Evolutionary conservation across 495 filamentous ascomycete genomes (phyloP).

Genomic region (Cairneyella variabilis): DNA sequence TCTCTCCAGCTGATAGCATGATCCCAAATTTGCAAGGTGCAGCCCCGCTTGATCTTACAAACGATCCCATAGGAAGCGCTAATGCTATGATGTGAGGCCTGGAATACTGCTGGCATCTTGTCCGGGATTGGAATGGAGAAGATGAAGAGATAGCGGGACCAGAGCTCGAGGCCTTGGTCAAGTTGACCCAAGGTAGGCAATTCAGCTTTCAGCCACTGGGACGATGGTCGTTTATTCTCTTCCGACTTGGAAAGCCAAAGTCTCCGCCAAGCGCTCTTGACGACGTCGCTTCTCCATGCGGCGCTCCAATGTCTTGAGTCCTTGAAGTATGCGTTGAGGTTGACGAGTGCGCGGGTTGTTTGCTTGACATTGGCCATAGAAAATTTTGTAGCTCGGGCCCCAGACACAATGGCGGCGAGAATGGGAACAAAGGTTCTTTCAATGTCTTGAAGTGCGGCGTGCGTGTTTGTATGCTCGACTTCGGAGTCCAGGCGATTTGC

Average conservation of each 20-base stretch:
- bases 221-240: constrained; percentile 46
- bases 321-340: constrained; percentile 59
- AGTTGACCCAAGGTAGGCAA: constrained; percentile 55
- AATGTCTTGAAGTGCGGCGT: constrained; percentile 50
- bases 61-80: constrained; percentile 62
- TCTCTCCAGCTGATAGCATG: constrained; percentile 66
- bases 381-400: constrained; percentile 49
- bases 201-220: constrained; percentile 54
- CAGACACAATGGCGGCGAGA: constrained; percentile 53
- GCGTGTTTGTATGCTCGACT: constrained; percentile 47
- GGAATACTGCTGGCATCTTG: constrained; percentile 60
- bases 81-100: constrained; percentile 63
- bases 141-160: constrained; percentile 65
- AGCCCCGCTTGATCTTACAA: constrained; percentile 60
- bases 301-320: constrained; percentile 57
- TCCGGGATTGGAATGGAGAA: constrained; percentile 64
- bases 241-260: constrained; percentile 58
- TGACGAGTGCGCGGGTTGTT: constrained; percentile 52
- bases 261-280: constrained; percentile 55
- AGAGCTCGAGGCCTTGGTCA: constrained; percentile 54
- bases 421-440: constrained; percentile 59
- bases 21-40: constrained; percentile 64
- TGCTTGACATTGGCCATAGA: constrained; percentile 48
- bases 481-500: constrained; percentile 57
- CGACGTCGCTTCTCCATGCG: constrained; percentile 57